Evolutionary conservation across 2,329 filamentous ascomycete species (phyloP).

Genomic region (Apiospora phragmitis): DNA sequence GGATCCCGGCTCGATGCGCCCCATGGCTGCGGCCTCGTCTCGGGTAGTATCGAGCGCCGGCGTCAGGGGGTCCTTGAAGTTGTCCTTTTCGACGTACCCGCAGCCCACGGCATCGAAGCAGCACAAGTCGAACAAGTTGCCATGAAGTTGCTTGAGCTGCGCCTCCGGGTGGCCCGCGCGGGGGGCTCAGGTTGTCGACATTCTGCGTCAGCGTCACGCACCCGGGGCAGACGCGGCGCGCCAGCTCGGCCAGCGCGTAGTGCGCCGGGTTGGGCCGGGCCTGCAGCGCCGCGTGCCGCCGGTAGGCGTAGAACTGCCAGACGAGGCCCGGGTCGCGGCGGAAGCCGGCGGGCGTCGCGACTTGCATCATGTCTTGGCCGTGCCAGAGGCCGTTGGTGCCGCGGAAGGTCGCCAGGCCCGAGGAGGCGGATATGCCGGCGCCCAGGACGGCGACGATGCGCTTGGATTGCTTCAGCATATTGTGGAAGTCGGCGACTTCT

Average conservation of each 20-base stretch:
- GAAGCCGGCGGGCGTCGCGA: slow-evolving; percentile 66
- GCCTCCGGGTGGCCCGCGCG: slow-evolving; percentile 58
- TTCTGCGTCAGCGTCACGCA: slow-evolving; percentile 68
- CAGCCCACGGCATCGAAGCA: slow-evolving; percentile 58
- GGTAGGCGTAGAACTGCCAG: slow-evolving; percentile 71
- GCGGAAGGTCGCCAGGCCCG: slow-evolving; percentile 56
- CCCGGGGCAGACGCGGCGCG: slow-evolving; percentile 43
- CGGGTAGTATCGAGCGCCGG: slow-evolving; percentile 56
- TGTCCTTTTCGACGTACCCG: slow-evolving; percentile 54
- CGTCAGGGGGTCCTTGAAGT: slow-evolving; percentile 64
- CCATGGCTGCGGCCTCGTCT: slow-evolving; percentile 26
- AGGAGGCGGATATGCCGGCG: slow-evolving; percentile 31
- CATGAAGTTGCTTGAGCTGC: slow-evolving; percentile 63
- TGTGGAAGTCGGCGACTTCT: slow-evolving; percentile 22
- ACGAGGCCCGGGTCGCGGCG: slow-evolving; percentile 59
- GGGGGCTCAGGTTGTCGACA: slow-evolving; percentile 59
- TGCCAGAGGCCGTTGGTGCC: slow-evolving; percentile 67
- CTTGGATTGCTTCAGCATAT: slow-evolving; percentile 19
- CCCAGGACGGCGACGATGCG: slow-evolving; percentile 33
- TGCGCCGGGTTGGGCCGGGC: slow-evolving; percentile 65
- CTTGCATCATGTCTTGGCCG: slow-evolving; percentile 56
- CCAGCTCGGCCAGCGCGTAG: slow-evolving; percentile 62
- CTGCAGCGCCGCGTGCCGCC: slow-evolving; percentile 63
- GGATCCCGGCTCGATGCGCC: slow-evolving; percentile 6
- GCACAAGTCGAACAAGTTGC: slow-evolving; percentile 63